These are phyloP conservation scores for Neofusicoccum parvum DNA, from an alignment of 2,329 filamentous ascomycete genomes.

Conservation along the genomic window DNA sequence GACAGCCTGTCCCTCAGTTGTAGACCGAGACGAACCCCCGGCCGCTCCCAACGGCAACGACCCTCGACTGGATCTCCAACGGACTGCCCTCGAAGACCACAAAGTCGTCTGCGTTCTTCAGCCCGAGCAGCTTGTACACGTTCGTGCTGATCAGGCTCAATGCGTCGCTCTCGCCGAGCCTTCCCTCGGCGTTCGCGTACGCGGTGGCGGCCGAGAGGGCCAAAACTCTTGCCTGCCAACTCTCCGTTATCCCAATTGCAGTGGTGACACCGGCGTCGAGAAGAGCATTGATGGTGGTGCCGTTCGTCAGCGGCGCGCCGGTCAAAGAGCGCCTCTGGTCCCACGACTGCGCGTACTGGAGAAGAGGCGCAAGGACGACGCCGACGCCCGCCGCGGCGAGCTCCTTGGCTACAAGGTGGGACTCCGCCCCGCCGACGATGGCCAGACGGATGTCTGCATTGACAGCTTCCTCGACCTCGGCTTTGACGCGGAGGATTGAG, in stretches of 20 bases:
- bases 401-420: conserved; percentile 60
- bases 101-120: conserved; percentile 52
- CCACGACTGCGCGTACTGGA: conserved; percentile 59
- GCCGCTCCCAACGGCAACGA: conserved; percentile 37
- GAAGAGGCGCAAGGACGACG: conserved; percentile 63
- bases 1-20: background rate
- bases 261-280: conserved; percentile 61
- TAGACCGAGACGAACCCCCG: background rate
- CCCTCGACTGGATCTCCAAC: conserved; percentile 59
- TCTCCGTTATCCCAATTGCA: conserved; percentile 62
- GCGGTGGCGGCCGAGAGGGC: conserved; percentile 63
- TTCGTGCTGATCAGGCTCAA: conserved; percentile 60
- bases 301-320: conserved; percentile 67
- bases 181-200: conserved; percentile 58
- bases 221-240: conserved; percentile 64
- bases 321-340: conserved; percentile 64
- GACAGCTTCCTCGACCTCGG: conserved; percentile 53
- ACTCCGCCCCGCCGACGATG: conserved; percentile 65
- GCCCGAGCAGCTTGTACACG: conserved; percentile 60
- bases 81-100: conserved; percentile 66
- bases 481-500: conserved; percentile 61
- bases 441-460: conserved; percentile 51
- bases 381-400: conserved; percentile 60
- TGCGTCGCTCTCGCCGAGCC: conserved; percentile 57
- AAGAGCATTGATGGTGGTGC: conserved; percentile 61